A percentile compares a stretch with the other conserved stretches of the same genome.
Conservation (phyloP, 2,329 filamentous ascomycete species). For the Pestalotiopsis sp. region DNA sequence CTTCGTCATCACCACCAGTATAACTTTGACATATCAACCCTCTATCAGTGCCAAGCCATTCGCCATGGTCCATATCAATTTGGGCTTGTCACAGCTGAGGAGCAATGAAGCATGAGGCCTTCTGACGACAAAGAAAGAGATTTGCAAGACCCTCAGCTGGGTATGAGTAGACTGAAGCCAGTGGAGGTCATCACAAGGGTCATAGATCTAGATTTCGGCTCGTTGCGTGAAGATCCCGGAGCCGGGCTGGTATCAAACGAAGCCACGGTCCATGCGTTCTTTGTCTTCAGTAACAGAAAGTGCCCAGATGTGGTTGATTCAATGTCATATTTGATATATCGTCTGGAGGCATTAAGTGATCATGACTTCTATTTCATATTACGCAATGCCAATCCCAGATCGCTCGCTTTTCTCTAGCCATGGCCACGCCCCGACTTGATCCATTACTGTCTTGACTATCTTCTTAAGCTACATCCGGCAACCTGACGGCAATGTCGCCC, state of each 20-base stretch:
- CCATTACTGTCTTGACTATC: background rate
- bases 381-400: constrained; percentile 5
- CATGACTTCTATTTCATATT: constrained; percentile 10
- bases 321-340: constrained; percentile 1
- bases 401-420: constrained; percentile 15
- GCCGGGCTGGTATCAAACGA: background rate
- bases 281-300: background rate
- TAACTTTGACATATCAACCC: background rate
- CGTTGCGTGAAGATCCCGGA: background rate
- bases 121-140: background rate
- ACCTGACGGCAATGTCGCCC: constrained; percentile 90
- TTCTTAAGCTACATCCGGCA: constrained; percentile 80
- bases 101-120: background rate
- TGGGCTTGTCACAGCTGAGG: background rate
- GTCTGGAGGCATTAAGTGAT: background rate
- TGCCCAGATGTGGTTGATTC: background rate
- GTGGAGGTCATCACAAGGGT: background rate
- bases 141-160: background rate
- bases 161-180: background rate
- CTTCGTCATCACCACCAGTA: background rate
- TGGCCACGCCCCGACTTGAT: background rate
- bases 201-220: background rate
- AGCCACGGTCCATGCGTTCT: background rate
- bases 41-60: background rate
- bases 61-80: background rate